These are phyloP conservation scores for Cryphonectria japonica DNA, from an alignment of 2,329 filamentous ascomycete species.

Conservation along the genomic window DNA sequence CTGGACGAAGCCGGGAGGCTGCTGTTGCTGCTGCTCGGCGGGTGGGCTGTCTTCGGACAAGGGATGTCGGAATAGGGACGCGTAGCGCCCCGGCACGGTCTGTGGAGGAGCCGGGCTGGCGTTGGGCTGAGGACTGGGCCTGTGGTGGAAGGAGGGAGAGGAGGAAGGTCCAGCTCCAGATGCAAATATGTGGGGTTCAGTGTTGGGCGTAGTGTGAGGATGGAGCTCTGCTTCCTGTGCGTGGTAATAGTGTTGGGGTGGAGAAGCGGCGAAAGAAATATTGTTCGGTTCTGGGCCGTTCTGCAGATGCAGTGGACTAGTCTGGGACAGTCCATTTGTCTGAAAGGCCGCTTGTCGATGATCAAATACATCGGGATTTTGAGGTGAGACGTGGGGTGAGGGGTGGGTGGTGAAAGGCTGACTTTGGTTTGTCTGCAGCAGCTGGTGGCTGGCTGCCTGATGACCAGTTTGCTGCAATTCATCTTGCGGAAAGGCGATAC, in stretches of 20 bases:
- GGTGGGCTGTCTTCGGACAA: not conserved
- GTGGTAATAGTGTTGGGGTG: not conserved
- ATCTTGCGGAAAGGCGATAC: not conserved
- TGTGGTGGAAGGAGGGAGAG: not conserved
- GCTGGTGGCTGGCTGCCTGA: not conserved
- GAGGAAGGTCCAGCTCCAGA: no score
- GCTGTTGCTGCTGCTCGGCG: not conserved
- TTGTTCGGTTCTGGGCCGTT: not conserved
- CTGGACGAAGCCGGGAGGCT: constrained; percentile 10
- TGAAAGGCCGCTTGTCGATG: not conserved
- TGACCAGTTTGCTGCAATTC: not conserved
- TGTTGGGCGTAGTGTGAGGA: no score
- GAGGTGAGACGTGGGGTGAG: not conserved
- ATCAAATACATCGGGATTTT: not conserved
- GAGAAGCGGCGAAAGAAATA: not conserved
- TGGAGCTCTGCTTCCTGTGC: not conserved
- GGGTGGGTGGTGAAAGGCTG: not conserved
- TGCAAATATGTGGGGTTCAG: no score
- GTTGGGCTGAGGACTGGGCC: not conserved
- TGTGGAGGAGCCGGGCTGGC: not conserved
- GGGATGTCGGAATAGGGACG: not conserved
- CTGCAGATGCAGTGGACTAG: not conserved
- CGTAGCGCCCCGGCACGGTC: no score
- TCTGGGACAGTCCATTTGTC: not conserved
- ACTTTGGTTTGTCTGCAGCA: not conserved